Conservation (phyloP, 768 basidiomycete genomes). For the Mycena indigotica region DNA sequence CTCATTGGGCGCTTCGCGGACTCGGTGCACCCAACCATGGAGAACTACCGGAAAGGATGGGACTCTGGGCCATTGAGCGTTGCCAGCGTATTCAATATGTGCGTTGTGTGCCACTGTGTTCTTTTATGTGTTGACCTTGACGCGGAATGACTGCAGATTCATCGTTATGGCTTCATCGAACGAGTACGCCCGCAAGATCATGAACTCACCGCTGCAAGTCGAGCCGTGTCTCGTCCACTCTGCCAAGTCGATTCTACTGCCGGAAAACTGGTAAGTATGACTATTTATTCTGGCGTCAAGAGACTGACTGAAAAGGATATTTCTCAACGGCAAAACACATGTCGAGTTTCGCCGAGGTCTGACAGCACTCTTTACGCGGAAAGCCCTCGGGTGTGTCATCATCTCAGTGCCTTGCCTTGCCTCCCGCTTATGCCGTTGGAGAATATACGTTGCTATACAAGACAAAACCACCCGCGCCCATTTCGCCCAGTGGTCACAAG, state of each 20-base stretch:
- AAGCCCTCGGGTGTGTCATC: constrained; percentile 76
- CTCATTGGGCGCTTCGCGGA: constrained; percentile 95
- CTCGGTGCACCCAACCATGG: constrained; percentile 88
- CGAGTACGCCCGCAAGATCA: constrained; percentile 89
- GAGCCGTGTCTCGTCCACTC: constrained; percentile 96
- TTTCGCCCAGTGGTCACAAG: constrained; percentile 67
- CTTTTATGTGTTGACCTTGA: neutral
- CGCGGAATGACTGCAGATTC: constrained; percentile 60
- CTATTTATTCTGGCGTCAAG: neutral
- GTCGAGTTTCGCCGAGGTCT: constrained; percentile 91
- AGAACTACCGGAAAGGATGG: constrained; percentile 93
- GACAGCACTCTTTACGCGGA: constrained; percentile 91
- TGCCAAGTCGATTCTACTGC: constrained; percentile 81
- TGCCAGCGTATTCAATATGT: constrained; percentile 98
- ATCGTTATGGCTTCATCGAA: constrained; percentile 98
- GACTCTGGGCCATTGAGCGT: constrained; percentile 84
- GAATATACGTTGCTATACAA: constrained; percentile 83
- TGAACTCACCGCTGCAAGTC: constrained; percentile 90
- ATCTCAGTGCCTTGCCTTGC: neutral
- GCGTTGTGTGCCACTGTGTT: no score
- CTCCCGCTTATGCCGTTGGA: constrained; percentile 31
- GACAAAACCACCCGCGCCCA: constrained; percentile 80
- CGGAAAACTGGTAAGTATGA: constrained; percentile 78
- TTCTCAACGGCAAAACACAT: constrained; percentile 90
- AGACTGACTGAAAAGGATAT: constrained; percentile 71